A percentile compares a stretch with the other conserved stretches of the same genome.
phyloP scores from a whole-genome alignment of 177 flowering plant species.

The Vitis hybrid region DNA sequence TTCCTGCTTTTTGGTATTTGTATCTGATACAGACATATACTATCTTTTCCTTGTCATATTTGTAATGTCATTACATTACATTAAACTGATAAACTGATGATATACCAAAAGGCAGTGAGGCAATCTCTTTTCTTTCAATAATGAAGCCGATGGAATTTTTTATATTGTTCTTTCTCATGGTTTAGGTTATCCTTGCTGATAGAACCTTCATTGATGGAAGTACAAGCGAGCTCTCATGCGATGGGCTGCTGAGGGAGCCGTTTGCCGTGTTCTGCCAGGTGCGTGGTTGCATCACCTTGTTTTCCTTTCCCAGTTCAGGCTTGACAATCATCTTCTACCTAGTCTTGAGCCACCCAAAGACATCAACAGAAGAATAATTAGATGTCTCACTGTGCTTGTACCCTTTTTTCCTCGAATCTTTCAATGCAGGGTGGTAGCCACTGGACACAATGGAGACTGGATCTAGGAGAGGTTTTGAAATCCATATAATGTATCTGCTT shows the following conservation, averaged over 20 bases:
- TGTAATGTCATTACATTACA: too few relatives aligned
- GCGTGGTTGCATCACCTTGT: not conserved
- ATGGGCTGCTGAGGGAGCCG: constrained; percentile 86
- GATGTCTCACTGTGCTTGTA: not conserved
- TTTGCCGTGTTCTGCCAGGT: constrained; percentile 87
- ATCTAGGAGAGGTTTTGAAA: constrained; percentile 75
- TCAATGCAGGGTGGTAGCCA: constrained; percentile 85
- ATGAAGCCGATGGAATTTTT: too few relatives aligned
- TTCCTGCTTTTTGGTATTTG: too few relatives aligned
- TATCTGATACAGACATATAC: too few relatives aligned
- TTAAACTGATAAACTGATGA: too few relatives aligned
- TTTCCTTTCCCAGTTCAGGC: not conserved
- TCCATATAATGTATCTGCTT: constrained; percentile 23
- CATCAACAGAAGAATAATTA: not conserved
- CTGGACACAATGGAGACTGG: constrained; percentile 93
- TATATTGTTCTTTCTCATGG: constrained; percentile 4
- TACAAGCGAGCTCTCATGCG: constrained; percentile 90
- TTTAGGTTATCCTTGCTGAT: constrained; percentile 81
- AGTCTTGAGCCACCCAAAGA: not conserved
- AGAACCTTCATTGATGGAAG: constrained; percentile 92
- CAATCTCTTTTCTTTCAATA: too few relatives aligned
- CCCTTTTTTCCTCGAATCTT: constrained; percentile 3
- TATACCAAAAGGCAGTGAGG: too few relatives aligned
- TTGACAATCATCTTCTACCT: not conserved
- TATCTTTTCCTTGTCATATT: too few relatives aligned